phyloP scores from a whole-genome alignment of 345 rosid species.

The Schrenkiella parvula region DNA sequence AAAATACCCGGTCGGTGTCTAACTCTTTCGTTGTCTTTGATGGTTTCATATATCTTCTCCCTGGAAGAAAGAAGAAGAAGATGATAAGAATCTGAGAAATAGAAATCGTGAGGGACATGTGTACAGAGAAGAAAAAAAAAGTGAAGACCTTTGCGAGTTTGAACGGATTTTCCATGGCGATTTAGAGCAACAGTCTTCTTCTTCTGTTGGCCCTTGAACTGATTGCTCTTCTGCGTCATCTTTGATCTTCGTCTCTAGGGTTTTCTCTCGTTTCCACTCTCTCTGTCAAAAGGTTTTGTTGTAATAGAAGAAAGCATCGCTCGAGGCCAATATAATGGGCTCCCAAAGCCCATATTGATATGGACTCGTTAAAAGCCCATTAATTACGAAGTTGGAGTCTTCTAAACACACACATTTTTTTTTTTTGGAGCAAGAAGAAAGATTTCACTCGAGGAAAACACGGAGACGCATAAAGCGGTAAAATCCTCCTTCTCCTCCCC shows the following conservation, averaged over 20 bases:
- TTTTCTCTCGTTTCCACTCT: background rate
- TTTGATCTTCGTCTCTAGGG: slow-evolving; percentile 27
- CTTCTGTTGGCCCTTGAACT: slow-evolving; percentile 83
- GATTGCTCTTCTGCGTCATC: slow-evolving; percentile 88
- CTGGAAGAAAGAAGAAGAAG: slow-evolving; percentile 29
- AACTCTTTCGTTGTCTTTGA: slow-evolving; percentile 60
- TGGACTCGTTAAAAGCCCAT: background rate
- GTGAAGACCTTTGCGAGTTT: slow-evolving; percentile 58
- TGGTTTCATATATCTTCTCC: slow-evolving; percentile 74
- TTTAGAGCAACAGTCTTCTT: slow-evolving; percentile 59
- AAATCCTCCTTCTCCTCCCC: slow-evolving; percentile 11
- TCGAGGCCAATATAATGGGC: too few relatives aligned
- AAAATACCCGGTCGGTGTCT: slow-evolving; percentile 61
- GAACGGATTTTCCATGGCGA: slow-evolving; percentile 73
- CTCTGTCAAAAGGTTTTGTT: slow-evolving; percentile 1
- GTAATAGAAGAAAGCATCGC: background rate
- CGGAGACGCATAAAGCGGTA: slow-evolving; percentile 14
- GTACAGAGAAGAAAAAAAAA: background rate
- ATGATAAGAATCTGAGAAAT: background rate
- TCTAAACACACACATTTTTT: background rate
- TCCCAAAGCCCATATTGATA: background rate
- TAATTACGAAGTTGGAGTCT: background rate
- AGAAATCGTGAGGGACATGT: background rate
- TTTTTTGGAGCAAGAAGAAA: background rate
- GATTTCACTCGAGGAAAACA: background rate